Base-by-base conservation (phyloP, 2,329 filamentous ascomycete species). In the Aotearoamyces nothofagi region DNA sequence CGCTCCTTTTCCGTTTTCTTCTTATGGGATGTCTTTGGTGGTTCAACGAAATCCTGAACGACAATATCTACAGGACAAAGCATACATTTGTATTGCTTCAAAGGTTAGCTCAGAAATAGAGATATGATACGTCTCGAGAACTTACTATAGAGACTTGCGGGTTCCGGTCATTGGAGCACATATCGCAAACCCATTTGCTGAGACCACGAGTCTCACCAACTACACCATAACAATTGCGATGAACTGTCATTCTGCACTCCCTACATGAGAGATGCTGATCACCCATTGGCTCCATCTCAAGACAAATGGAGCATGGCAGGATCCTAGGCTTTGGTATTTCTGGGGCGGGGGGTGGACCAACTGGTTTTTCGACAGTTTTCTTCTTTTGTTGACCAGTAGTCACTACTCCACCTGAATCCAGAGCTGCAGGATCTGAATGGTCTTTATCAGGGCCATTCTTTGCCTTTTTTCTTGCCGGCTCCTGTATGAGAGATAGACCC, bases 1-100 rank as follows among this genome's bases (percentile, higher is more conserved):
- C 80, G 72, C 34, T 94, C 87, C 34, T 87, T 80, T 36, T 94
- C 87, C 0, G 75, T 78, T 57, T 94, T 96, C 66, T 94, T 96
- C 53, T 83, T 78, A 41, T 78, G 73, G 2, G 71, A 71, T 11
- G 72, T 58, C 55, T 81, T 92, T 1, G 84, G 76, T 11, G 78
- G 69, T 47, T 92, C 84, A 38, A 90, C 73, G 41, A 92, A 74
- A 37, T 93, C 83, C 39, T 82, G 74, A 29, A 83, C 75, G 0
- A 79, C 92, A 42, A 70, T 64, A 33, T 82, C 77, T 9, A 93
- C 68, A 9, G 90, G 81, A 48, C 90, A 98, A 17, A 98, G 61
- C 27, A 92, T 78, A 53, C 90, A 98, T 56, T 87, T 80, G 53
- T 96, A 96, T 46, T 78, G 74, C 76, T 79, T 40, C 17, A 29